Evolutionary conservation across 2,329 filamentous ascomycete genomes (phyloP).

Genomic region (Fusarium sp.): DNA sequence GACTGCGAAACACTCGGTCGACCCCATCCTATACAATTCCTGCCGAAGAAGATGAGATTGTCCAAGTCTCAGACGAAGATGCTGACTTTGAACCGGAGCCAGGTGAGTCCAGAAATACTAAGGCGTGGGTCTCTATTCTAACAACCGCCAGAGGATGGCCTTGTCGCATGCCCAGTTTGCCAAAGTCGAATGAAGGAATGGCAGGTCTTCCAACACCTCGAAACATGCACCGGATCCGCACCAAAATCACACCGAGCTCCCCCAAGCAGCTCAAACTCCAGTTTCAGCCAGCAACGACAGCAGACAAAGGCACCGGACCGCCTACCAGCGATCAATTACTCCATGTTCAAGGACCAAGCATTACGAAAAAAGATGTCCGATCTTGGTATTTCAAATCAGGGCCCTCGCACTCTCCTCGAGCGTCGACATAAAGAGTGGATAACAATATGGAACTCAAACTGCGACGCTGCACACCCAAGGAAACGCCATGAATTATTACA

Average conservation of each 20-base stretch:
- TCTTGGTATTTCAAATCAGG: conserved; percentile 79
- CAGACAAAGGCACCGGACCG: conserved; percentile 65
- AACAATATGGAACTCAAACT: conserved; percentile 97
- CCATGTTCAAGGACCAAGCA: conserved; percentile 81
- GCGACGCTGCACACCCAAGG: conserved; percentile 82
- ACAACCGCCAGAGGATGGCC: conserved; percentile 70
- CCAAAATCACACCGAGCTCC: conserved; percentile 10
- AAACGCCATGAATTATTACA: conserved; percentile 77
- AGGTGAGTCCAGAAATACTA: conserved; percentile 26
- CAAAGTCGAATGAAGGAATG: conserved; percentile 81
- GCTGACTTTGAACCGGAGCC: conserved; percentile 51
- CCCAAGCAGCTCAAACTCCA: conserved; percentile 18
- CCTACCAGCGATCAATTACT: conserved; percentile 86
- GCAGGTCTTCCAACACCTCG: conserved; percentile 83
- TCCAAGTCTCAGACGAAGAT: conserved; percentile 46
- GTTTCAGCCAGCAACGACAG: conserved; percentile 43
- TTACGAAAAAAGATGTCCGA: conserved; percentile 86
- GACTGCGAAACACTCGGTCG: conserved; percentile 59
- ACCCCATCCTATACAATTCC: conserved; percentile 48
- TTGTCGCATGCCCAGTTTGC: conserved; percentile 89
- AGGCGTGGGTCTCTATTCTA: conserved; percentile 2
- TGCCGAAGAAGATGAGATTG: conserved; percentile 41
- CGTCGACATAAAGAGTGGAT: conserved; percentile 92
- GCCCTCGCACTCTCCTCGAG: conserved; percentile 77
- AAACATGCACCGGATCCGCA: conserved; percentile 66